These are phyloP conservation scores for Pseudogymnoascus sp. DNA, from an alignment of 2,329 filamentous ascomycete species.

Conservation along the genomic window DNA sequence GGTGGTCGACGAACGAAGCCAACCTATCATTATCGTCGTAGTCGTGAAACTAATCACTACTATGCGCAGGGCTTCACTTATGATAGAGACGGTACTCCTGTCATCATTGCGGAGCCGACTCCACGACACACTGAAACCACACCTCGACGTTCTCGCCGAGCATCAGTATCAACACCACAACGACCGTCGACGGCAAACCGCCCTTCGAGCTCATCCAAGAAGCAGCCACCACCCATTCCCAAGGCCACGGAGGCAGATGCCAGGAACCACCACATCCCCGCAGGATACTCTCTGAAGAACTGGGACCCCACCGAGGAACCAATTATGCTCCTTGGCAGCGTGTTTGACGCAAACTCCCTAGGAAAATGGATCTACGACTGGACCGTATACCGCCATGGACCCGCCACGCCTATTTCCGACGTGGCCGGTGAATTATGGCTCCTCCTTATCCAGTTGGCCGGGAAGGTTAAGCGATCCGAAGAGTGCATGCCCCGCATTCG, in stretches of 20 bases:
- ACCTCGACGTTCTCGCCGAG: constrained; percentile 22
- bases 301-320: constrained; percentile 94
- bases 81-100: constrained; percentile 26
- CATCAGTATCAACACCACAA: constrained; percentile 27
- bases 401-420: constrained; percentile 76
- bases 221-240: constrained; percentile 31
- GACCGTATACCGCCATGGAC: constrained; percentile 86
- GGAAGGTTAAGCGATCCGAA: constrained; percentile 87
- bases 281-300: constrained; percentile 92
- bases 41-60: constrained; percentile 31
- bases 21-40: constrained; percentile 29
- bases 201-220: constrained; percentile 23
- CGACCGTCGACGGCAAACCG: constrained; percentile 22
- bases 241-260: constrained; percentile 55
- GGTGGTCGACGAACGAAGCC: constrained; percentile 23
- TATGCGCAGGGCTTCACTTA: constrained; percentile 25
- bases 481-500: constrained; percentile 69
- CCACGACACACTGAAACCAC: constrained; percentile 12
- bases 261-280: constrained; percentile 65
- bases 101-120: constrained; percentile 11
- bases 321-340: constrained; percentile 87
- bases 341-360: constrained; percentile 94
- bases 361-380: constrained; percentile 99
- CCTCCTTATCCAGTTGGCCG: constrained; percentile 83
- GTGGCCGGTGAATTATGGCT: constrained; percentile 94